Evolutionary conservation across 2,329 filamentous ascomycete species (phyloP).

Genomic region (Lizonia empirigonia): DNA sequence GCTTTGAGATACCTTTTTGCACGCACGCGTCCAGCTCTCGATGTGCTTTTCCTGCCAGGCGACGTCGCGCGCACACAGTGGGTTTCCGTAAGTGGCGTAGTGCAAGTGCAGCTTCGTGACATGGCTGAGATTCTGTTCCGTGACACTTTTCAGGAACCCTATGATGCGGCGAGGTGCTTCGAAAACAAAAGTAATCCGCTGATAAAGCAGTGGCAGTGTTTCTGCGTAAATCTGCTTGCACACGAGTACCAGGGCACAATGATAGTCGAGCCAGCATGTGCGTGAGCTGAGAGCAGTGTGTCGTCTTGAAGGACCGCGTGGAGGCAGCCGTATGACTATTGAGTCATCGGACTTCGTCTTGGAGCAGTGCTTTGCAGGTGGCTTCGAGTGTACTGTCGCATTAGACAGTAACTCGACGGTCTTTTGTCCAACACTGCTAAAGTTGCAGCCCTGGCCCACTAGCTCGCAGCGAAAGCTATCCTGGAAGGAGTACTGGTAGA

Average conservation of each 20-base stretch:
- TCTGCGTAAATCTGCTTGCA: slow-evolving; percentile 40
- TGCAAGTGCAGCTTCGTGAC: slow-evolving; percentile 40
- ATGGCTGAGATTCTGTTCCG: slow-evolving; percentile 20
- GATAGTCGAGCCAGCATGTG: slow-evolving; percentile 37
- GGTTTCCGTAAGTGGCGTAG: slow-evolving; percentile 38
- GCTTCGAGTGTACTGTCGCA: not conserved
- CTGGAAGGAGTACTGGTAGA: slow-evolving; percentile 51
- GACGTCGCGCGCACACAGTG: slow-evolving; percentile 11
- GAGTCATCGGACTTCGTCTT: not conserved
- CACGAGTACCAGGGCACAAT: slow-evolving; percentile 36
- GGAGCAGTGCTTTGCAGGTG: not conserved
- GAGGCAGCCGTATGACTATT: slow-evolving; percentile 24
- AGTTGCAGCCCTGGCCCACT: slow-evolving; percentile 5
- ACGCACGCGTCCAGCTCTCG: slow-evolving; percentile 30
- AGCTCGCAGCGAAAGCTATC: slow-evolving; percentile 37
- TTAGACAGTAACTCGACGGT: slow-evolving; percentile 23
- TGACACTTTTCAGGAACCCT: slow-evolving; percentile 33
- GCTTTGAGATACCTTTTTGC: slow-evolving; percentile 26
- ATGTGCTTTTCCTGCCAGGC: slow-evolving; percentile 37
- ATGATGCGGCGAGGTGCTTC: slow-evolving; percentile 31
- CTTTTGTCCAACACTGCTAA: not conserved
- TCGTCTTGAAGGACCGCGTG: slow-evolving; percentile 26
- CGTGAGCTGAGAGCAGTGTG: slow-evolving; percentile 21
- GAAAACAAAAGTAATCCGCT: slow-evolving; percentile 38
- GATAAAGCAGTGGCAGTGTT: slow-evolving; percentile 36